Percentiles rank a stretch among this genome's conserved stretches.
phyloP scores from a whole-genome alignment of 495 filamentous ascomycete genomes.

The Aspergillus wentii region DNA sequence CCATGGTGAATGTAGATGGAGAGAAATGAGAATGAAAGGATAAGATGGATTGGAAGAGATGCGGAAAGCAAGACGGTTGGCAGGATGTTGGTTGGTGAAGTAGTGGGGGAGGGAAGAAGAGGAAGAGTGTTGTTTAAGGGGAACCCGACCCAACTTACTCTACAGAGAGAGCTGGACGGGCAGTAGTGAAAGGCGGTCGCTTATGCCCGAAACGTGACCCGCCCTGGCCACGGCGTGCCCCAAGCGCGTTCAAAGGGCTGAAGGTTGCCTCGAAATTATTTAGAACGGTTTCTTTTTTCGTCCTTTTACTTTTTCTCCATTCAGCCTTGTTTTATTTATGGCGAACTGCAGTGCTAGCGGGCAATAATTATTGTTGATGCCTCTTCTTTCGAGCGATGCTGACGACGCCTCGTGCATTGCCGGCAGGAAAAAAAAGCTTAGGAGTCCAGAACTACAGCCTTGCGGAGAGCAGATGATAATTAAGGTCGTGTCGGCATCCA shows the following conservation, averaged over 20 bases:
- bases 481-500: too few relatives aligned
- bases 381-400: too few relatives aligned
- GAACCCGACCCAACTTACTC: slow-evolving; percentile 8
- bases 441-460: too few relatives aligned
- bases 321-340: too few relatives aligned
- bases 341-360: too few relatives aligned
- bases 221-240: slow-evolving; percentile 8
- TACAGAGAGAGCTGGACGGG: slow-evolving; percentile 11
- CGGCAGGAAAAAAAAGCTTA: too few relatives aligned
- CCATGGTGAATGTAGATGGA: slow-evolving; percentile 26
- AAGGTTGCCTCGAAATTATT: too few relatives aligned
- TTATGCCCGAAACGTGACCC: slow-evolving; percentile 19
- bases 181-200: slow-evolving; percentile 21
- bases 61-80: background rate
- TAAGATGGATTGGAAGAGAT: slow-evolving; percentile 14
- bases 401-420: too few relatives aligned
- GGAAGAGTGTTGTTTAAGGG: slow-evolving; percentile 13
- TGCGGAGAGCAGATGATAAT: too few relatives aligned
- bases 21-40: slow-evolving; percentile 9
- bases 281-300: background rate
- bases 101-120: slow-evolving; percentile 9
- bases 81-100: slow-evolving; percentile 7
- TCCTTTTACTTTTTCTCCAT: too few relatives aligned
- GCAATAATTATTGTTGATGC: too few relatives aligned
- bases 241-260: slow-evolving; percentile 6